Base-by-base conservation (phyloP, 2,329 filamentous ascomycete species). In the Fusarium lateritium region DNA sequence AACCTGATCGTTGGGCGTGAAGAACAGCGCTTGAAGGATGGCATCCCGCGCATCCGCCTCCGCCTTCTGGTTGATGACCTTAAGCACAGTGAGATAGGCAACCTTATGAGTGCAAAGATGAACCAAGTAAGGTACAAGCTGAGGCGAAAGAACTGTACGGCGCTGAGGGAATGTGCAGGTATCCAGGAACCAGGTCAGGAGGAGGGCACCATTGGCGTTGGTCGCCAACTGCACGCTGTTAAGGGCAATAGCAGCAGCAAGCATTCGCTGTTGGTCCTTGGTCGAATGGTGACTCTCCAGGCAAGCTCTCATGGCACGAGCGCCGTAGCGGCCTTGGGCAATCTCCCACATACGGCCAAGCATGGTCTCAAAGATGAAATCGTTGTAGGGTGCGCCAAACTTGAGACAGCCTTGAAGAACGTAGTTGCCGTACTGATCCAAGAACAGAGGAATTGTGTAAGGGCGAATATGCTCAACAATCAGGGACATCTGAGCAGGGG, bases 311-410 rank as follows among this genome's bases (percentile, higher is more conserved):
- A 98, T 98, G 36, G 96, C 96, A 72, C 96, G 90, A 67, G 96
- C 94, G 74, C 96, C 96, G 73, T 97, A 99, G 65, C 96, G 90
- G 54, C 95, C 96, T 79, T 98, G 95, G 2, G 93, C 86, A 75
- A 98, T 87, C 74, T 98, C 93, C 94, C 94, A 98, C 84, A 98
- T 93, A 71, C 91, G 90, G 80, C 91, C 93, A 56, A 98, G 86
- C 95, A 98, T 98, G 4, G 93, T 93, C 82, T 98, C 96, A 74
- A 99, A 99, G 77, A 99, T 97, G 82, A 97, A 98, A 79, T 97
- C 91, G 76, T 97, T 98, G 82, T 90, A 94, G 2, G 94, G 94
- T 31, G 91, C 83, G 15, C 92, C 92, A 76, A 98, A 99, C 73
- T 97, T 94, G 70, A 99, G 86, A 78, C 95, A 98, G 73, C 96